These are phyloP conservation scores for Phytophthora capsici DNA, from an alignment of 352 stramenopile genomes.

Conservation along the genomic window DNA sequence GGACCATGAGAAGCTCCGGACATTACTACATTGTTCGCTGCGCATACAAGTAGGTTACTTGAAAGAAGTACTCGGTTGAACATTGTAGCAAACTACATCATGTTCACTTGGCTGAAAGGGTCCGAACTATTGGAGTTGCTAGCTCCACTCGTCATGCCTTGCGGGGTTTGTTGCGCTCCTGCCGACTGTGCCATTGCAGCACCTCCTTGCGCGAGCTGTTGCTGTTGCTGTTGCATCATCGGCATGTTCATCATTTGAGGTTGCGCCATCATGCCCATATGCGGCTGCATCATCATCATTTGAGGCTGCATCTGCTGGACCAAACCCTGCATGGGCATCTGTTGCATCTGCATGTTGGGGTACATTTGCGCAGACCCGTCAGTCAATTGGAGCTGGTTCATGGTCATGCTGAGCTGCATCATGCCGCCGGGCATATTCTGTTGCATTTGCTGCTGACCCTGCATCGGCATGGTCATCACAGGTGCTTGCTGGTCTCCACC, in stretches of 20 bases:
- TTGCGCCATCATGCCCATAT: slow-evolving; percentile 49
- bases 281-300: slow-evolving; percentile 55
- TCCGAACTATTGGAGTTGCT: slow-evolving; percentile 25
- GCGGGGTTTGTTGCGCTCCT: slow-evolving; percentile 12
- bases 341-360: slow-evolving; percentile 48
- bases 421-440: slow-evolving; percentile 35
- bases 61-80: neutral
- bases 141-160: slow-evolving; percentile 8
- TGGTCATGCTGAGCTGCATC: slow-evolving; percentile 48
- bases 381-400: slow-evolving; percentile 49
- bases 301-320: slow-evolving; percentile 16
- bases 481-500: slow-evolving; percentile 37
- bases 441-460: slow-evolving; percentile 38
- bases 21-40: slow-evolving; percentile 27
- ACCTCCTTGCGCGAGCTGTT: slow-evolving; percentile 28
- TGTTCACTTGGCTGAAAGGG: slow-evolving; percentile 27
- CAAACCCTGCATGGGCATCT: slow-evolving; percentile 28
- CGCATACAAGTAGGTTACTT: too few species aligned
- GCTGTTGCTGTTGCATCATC: slow-evolving; percentile 36
- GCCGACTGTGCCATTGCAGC: slow-evolving; percentile 14
- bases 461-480: slow-evolving; percentile 50
- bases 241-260: slow-evolving; percentile 43
- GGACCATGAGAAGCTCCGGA: slow-evolving; percentile 76
- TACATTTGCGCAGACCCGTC: slow-evolving; percentile 41
- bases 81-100: slow-evolving; percentile 4